Evolutionary conservation across 1,284 basidiomycete species (phyloP).

Genomic region (Moesziomyces sp.): DNA sequence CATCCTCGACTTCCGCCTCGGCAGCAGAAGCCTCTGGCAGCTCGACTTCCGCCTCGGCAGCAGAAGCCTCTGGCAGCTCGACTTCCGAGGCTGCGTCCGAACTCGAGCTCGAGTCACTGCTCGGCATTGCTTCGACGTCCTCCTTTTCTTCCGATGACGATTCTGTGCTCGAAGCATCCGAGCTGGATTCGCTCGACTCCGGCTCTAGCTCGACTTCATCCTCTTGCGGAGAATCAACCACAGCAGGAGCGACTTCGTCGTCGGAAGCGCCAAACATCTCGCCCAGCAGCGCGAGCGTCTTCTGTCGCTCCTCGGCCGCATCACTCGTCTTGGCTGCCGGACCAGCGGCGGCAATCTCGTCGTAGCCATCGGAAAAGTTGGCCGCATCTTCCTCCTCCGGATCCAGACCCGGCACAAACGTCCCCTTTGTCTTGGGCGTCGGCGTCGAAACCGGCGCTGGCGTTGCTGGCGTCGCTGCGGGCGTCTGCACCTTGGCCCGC

Average conservation of each 20-base stretch:
- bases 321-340: conserved; percentile 9
- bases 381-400: conserved; percentile 48
- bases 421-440: conserved; percentile 17
- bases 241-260: conserved; percentile 63
- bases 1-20: conserved; percentile 2
- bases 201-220: background rate
- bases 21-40: no score
- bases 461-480: background rate
- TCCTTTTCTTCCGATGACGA: conserved; percentile 11
- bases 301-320: conserved; percentile 29
- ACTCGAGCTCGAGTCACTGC: conserved; percentile 2
- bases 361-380: conserved; percentile 63
- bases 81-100: background rate
- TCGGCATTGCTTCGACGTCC: background rate
- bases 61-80: background rate
- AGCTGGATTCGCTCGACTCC: conserved; percentile 1
- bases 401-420: conserved; percentile 34
- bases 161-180: conserved; percentile 4
- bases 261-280: conserved; percentile 72
- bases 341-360: conserved; percentile 37
- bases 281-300: conserved; percentile 43
- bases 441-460: background rate
- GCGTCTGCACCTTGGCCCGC: conserved; percentile 8
- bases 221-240: background rate
- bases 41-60: background rate